Base-by-base conservation (phyloP, 495 filamentous ascomycete genomes). In the Neurospora cerealis region DNA sequence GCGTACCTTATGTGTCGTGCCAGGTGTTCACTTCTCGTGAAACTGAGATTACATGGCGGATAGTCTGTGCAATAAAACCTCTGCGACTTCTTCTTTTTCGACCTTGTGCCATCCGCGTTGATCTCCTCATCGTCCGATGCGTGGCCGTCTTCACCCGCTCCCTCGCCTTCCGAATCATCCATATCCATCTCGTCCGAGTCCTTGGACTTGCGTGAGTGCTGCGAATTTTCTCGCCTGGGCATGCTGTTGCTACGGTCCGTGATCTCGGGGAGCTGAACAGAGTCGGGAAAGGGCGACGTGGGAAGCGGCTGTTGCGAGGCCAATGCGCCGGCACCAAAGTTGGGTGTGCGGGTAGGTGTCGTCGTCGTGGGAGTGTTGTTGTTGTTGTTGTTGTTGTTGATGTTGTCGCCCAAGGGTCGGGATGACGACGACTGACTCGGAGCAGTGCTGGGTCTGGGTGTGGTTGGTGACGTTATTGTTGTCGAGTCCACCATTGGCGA, bases 1-100 rank as follows among this genome's bases (percentile, higher is more conserved):
- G 74, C 85, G 60, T 87, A 94, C 92, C 93, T 90, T 75, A 99
- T 98, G 75, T 99, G 96, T 39, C 96, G 88, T 15, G 96, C 96
- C 71, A 99, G 82, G 83, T 99, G 96, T 80, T 99, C 96, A 78
- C 96, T 98, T 46, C 96, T 88, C 3, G 96, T 98, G 81, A 99
- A 99, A 80, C 95, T 97, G 36, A 99, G 82, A 78, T 91, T 94
- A 82, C 96, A 99, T 21, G 94, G 93, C 54, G 96, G 96, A 78
- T 95, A 98, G 34, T 97, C 93, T n/a, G 92, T 97, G 83, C 96
- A 99, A 81, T 93, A 98, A 79, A 99, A 99, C 62, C 94, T 88
- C 79, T 97, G 95, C 2, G 95, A 95, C 81, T 97, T 98, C 84
- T 98, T 98, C 87, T 97, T 97, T 81, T 96, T 97, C 66, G 88